Evolutionary conservation across 2,329 filamentous ascomycete species (phyloP), one percentile per base, ranked within the genome.

Genomic region (Echinosphaeria canescens): DNA sequence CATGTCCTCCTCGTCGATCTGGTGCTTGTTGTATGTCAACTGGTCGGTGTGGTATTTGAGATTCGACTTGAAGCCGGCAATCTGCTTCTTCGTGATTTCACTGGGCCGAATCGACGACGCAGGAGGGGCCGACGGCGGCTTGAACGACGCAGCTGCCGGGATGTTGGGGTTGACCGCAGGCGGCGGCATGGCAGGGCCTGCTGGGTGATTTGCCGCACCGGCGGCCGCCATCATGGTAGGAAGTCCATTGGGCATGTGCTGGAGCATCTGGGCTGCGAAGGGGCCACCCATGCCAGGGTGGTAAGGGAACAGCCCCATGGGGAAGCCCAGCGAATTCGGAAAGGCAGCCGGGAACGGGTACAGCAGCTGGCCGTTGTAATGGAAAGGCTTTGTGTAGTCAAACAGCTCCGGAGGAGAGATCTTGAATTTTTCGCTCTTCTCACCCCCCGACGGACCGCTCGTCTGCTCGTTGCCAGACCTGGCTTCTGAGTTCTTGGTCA

Each of bases 31-130:
- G 48, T 62, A 68, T 27, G 57, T 54, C 24, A 72, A 42, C 34
- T 73, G 65, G 31, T 64, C 58, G 33, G 69, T 57, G 22, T 61
- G 50, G 30, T 59, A 58, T 36, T 57, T 62, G 31, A 72, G 49
- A n/a, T 55, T 54, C n/a, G 40, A 37, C 22, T 53, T 54, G 28
- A 72, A 51, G 23, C 48, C 44, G 13, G 57, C 52, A 26, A 70
- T 54, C 35, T 70, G 64, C 34, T 59, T 62, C 38, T 50, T 62
- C 6, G 62, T 69, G 35, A 70, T 65, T n/a, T 65, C 59, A 35
- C 64, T 70, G 4, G 56, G 57, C 13, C 55, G 54, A 33, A 70
- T 70, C 5, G 64, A 68, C n/a, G 64, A 67, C 14, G 59, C 49
- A 3, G 57, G 62, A 10, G 57, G 53, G 23, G 38, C 40, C 10